Evolutionary conservation across 768 basidiomycete species (phyloP), one percentile per base, ranked within the genome.

Genomic region (Mycena floridula): DNA sequence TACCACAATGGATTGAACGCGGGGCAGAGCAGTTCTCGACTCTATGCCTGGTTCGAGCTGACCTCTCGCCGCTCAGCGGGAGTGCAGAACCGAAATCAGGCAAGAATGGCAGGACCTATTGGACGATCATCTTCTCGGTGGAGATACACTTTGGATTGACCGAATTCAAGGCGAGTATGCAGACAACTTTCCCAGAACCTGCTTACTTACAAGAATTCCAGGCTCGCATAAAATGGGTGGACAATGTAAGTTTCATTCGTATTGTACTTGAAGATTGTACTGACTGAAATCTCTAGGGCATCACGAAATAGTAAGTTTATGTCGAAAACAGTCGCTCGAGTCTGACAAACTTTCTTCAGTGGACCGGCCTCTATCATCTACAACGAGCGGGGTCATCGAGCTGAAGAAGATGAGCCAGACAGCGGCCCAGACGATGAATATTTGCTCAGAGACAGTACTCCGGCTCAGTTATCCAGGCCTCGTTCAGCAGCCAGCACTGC

Each of bases 71-170:
- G 8, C 65, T 89, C 41, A 80, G 75, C 35, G 74, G 80, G 16
- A 87, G 83, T 50, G 85, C 86, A 1, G 76, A 79, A 51, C 65
- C 86, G 1, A 88, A 86, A 56, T 58, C 64, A 5, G 79, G 84
- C 1, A 76, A 62, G 52, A 74, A 72, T 37, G 81, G 83, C 41
- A 85, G 80, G 65, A 79, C 72, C 9, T 89, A 87, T 50, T 89
- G 85, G 85, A 88, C 81, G 12, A 87, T 89, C 47, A 81, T 89
- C 15, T 89, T 89, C 60, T 84, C 82, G 24, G 81, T 89, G 24
- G 86, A 88, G 58, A 87, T 89, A 44, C 85, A 87, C 55, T 89
- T 89, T 47, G 85, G 86, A 25, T 56, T 89, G 49, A 89, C 86
- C 0, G 86, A 89, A 60, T 89, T 89, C 66, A 83, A 69, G 58